Conservation (phyloP, 306 rosid species). For the Quercus alba region DNA sequence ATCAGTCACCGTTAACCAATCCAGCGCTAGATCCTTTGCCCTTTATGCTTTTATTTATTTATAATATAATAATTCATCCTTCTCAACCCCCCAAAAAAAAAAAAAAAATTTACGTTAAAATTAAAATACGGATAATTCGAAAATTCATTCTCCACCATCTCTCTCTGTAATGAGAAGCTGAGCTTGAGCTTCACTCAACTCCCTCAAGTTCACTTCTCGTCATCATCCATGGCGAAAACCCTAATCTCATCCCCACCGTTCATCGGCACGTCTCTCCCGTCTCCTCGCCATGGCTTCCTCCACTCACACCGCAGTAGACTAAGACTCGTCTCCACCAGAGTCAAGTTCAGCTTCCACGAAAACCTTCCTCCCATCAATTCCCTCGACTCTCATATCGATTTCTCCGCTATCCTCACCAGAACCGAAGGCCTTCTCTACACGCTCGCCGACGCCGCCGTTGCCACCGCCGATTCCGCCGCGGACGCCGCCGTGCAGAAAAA, state of each 20-base stretch:
- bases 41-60: not conserved
- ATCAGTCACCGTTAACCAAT: slow-evolving; percentile 4
- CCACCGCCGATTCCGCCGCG: slow-evolving; percentile 43
- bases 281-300: slow-evolving; percentile 46
- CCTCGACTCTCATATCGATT: slow-evolving; percentile 40
- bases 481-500: slow-evolving; percentile 65
- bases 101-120: no score
- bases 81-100: not conserved
- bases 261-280: slow-evolving; percentile 61
- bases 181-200: not conserved
- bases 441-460: slow-evolving; percentile 79
- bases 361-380: slow-evolving; percentile 58
- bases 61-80: not conserved
- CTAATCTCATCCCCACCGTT: slow-evolving; percentile 72
- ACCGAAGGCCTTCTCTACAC: slow-evolving; percentile 85
- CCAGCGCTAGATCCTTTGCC: slow-evolving; percentile 4
- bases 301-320: slow-evolving; percentile 43
- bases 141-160: slow-evolving; percentile 18
- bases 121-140: slow-evolving; percentile 35
- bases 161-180: slow-evolving; percentile 52
- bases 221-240: slow-evolving; percentile 74
- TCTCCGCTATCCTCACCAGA: slow-evolving; percentile 37
- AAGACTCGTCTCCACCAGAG: slow-evolving; percentile 53
- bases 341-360: slow-evolving; percentile 74
- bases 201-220: not conserved